These are phyloP conservation scores for Termitomyces sp. DNA, from an alignment of 768 basidiomycete genomes.

Conservation along the genomic window DNA sequence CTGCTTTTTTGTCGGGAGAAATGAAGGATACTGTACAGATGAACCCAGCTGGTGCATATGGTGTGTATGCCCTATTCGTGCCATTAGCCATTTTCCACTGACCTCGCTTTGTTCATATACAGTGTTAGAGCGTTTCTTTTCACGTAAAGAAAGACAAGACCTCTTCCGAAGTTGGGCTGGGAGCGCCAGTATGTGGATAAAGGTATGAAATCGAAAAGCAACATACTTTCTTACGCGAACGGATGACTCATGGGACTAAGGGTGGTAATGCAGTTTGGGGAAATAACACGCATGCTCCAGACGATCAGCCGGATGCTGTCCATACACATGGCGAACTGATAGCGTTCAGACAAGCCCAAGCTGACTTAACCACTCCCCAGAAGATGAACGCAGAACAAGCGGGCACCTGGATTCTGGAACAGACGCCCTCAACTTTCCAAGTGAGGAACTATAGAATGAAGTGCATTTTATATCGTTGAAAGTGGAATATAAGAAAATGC, in stretches of 20 bases:
- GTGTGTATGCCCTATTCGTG: slow-evolving; percentile 25
- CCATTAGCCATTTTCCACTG: neutral
- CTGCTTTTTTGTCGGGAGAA: slow-evolving; percentile 92
- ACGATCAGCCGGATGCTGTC: slow-evolving; percentile 50
- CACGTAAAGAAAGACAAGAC: slow-evolving; percentile 78
- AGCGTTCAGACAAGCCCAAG: slow-evolving; percentile 53
- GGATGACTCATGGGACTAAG: slow-evolving; percentile 27
- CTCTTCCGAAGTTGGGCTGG: slow-evolving; percentile 96
- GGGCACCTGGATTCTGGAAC: slow-evolving; percentile 72
- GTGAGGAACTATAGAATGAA: slow-evolving; percentile 24
- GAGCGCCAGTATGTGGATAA: slow-evolving; percentile 90
- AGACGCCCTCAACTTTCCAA: slow-evolving; percentile 81
- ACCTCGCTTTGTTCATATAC: neutral
- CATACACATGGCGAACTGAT: slow-evolving; percentile 81
- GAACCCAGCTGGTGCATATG: slow-evolving; percentile 76
- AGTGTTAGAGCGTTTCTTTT: slow-evolving; percentile 90
- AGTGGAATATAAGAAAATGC: slow-evolving; percentile 58
- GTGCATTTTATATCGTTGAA: neutral
- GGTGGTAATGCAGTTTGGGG: slow-evolving; percentile 88
- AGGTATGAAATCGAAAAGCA: slow-evolving; percentile 40
- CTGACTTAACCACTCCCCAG: slow-evolving; percentile 16
- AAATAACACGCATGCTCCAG: slow-evolving; percentile 66
- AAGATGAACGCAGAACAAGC: slow-evolving; percentile 83
- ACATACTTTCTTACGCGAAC: neutral
- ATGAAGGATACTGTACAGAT: slow-evolving; percentile 91